Conservation (phyloP, 257 asterid genomes). For the Verbena officinalis region DNA sequence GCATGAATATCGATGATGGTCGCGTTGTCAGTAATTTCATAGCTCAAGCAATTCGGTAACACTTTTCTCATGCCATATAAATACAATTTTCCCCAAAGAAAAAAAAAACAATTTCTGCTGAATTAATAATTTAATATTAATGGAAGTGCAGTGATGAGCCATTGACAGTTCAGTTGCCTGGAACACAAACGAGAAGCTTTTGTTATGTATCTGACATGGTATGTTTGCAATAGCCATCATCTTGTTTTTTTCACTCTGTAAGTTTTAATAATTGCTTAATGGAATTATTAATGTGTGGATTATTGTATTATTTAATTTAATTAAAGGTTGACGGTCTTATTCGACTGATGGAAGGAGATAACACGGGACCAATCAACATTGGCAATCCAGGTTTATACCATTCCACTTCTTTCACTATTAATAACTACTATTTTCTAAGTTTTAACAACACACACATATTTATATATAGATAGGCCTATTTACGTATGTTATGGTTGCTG, state of each 20-base stretch:
- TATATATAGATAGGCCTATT: no score
- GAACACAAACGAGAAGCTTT: constrained; percentile 86
- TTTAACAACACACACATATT: neutral
- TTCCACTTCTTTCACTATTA: constrained; percentile 2
- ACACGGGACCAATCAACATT: constrained; percentile 52
- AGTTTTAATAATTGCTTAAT: neutral
- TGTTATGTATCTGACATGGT: constrained; percentile 68
- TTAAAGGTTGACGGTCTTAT: constrained; percentile 64
- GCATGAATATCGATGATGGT: constrained; percentile 96
- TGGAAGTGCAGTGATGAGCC: constrained; percentile 66
- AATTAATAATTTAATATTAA: neutral
- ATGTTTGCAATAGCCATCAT: neutral
- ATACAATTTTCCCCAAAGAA: neutral
- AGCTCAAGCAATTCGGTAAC: constrained; percentile 91
- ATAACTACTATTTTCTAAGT: neutral
- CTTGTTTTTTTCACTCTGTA: neutral
- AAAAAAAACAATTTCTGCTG: no score
- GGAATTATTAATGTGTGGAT: neutral
- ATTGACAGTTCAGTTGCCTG: constrained; percentile 89
- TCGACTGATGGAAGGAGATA: constrained; percentile 58
- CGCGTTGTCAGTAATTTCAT: constrained; percentile 96
- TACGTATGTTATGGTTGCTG: neutral
- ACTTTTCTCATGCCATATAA: neutral
- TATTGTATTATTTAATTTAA: neutral
- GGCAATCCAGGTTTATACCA: constrained; percentile 48